Conservation (phyloP, 495 filamentous ascomycete genomes). For the Neurospora sp. region DNA sequence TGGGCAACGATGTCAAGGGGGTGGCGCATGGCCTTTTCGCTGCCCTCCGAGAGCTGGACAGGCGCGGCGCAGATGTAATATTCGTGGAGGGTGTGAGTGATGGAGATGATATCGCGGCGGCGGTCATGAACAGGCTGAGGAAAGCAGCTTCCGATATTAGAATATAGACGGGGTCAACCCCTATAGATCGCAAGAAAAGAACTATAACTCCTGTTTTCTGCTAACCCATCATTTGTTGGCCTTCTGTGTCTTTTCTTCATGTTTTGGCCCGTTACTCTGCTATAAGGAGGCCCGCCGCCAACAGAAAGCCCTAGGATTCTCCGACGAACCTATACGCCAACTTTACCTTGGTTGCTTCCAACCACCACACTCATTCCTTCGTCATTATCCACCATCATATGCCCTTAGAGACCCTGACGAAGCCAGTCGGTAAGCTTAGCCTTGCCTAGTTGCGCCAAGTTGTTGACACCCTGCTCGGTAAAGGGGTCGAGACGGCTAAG, state of each 20-base stretch:
- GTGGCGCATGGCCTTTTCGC: constrained; percentile 85
- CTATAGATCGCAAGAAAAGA: constrained; percentile 11
- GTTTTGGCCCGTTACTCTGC: neutral
- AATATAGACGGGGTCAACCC: constrained; percentile 20
- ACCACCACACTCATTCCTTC: neutral
- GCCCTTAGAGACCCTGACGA: constrained; percentile 57
- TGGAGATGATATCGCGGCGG: constrained; percentile 74
- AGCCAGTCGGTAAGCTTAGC: constrained; percentile 82
- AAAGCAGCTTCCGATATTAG: constrained; percentile 66
- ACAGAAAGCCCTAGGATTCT: neutral
- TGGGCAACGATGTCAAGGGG: constrained; percentile 57
- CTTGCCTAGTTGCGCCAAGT: constrained; percentile 92
- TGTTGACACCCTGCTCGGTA: constrained; percentile 89
- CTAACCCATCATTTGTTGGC: neutral
- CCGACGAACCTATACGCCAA: neutral
- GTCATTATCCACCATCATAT: neutral
- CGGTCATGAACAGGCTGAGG: constrained; percentile 89
- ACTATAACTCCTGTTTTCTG: constrained; percentile 1
- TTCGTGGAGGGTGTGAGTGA: constrained; percentile 85
- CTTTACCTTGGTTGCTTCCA: neutral
- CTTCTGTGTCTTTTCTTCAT: neutral
- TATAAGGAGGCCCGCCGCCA: neutral
- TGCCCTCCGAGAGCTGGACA: constrained; percentile 75
- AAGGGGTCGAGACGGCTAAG: constrained; percentile 83
- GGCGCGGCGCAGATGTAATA: constrained; percentile 68